Base-by-base conservation (phyloP, 345 rosid species). In the Heritiera fomes region DNA sequence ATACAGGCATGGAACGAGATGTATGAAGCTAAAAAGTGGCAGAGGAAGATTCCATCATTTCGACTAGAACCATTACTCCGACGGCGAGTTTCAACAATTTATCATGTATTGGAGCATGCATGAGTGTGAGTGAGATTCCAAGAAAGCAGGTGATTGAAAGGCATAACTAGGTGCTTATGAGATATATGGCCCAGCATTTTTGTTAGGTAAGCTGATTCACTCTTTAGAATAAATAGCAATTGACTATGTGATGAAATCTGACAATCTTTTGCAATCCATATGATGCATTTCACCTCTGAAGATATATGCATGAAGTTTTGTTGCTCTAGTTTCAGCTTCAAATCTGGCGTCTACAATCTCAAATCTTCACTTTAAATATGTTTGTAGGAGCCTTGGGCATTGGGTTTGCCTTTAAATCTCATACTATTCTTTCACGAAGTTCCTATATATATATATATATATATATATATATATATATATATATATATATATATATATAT, bases 1-100 rank as follows among this genome's bases (percentile, higher is more conserved):
- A 75, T 91, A 77, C 87, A 89, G 77, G 94, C 97, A 84, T 91
- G 87, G 91, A 87, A 91, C 75, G 96, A 95, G 82, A 89, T 93
- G 92, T 69, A 82, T 78, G 94, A 90, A 82, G 97, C 95, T 40
- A 91, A 87, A 81, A 88, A 47, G 75, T 91, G 89, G 90, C 84
- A 65, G 79, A 87, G 83, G 67, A 88, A 83, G 53, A 77, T 92
- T 81, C 85, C 88, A 52, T 88, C 97, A 75, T 90, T 86, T 79
- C 86, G 93, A 83, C 82, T 93, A 73, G 94, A 92, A 82, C 88
- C 96, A 73, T 80, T 93, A 68, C 82, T 95, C 65, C 82, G 89
- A 72, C 84, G 89, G 53, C 89, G 94, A 81, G 87, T 85, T 80
- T 85, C 87, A 4, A 85, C 84, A 80, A 83, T 87, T 18, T 88